Percentiles rank a stretch among this genome's conserved stretches.
Conservation (phyloP, 305 asterid species). For the Solanum hybrid region DNA sequence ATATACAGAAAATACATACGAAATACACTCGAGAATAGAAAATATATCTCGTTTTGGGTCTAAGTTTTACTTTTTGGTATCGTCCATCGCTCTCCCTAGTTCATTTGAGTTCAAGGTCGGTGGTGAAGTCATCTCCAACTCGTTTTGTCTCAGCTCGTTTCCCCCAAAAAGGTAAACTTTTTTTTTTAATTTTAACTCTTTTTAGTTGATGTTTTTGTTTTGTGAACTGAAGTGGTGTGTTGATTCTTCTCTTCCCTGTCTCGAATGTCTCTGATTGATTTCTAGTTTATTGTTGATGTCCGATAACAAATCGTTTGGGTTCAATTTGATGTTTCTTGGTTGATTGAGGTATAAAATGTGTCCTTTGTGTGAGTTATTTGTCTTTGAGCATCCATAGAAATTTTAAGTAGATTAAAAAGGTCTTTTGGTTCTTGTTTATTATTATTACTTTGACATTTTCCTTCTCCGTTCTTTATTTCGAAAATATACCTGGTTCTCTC, state of each 20-base stretch:
- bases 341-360: neutral
- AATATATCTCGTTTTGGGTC: neutral
- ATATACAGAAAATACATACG: no score
- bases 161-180: neutral
- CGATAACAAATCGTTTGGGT: neutral
- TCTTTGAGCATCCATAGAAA: neutral
- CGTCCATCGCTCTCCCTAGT: neutral
- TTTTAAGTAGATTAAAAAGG: neutral
- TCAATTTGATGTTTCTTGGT: neutral
- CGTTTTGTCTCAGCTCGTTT: neutral
- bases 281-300: neutral
- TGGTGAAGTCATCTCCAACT: neutral
- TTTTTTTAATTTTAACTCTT: no score
- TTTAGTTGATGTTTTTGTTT: neutral
- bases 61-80: neutral
- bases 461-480: neutral
- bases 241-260: neutral
- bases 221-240: neutral
- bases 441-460: neutral
- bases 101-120: neutral
- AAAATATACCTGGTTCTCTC: no score
- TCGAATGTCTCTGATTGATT: neutral
- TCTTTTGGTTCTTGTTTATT: neutral
- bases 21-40: neutral
- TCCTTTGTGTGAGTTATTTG: neutral